Evolutionary conservation across 192 early-diverging fungal genomes (phyloP), one percentile per base, ranked within the genome.

Genomic region (Umbelopsis isabellina): DNA sequence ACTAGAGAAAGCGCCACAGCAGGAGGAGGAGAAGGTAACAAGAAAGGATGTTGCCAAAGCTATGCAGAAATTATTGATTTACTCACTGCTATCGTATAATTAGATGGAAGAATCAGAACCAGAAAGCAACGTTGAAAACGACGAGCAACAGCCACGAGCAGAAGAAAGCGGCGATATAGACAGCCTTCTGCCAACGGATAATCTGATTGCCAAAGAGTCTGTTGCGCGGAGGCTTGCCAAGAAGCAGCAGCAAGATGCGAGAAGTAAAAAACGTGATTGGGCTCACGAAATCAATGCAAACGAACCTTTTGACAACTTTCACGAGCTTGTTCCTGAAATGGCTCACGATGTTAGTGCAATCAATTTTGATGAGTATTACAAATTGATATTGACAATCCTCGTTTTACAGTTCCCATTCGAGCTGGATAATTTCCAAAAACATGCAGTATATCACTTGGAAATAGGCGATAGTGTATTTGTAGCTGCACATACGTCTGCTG

Each of bases 401-500:
- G 46, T 20, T 44, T 37, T 22, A n/a, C 74, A 90, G 79, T 99
- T 90, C 74, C 91, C 93, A 6, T 99, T 98, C 68, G 96, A 98
- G 79, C 87, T 99, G 25, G 96, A 99, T 75, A 87, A 91, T 25
- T 99, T 99, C 79, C 98, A 99, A 77, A 98, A 97, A 77, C 89
- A 90, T 46, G 98, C 98, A 0, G 93, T 99, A 3, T 97, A 96
- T 76, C 95, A 95, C 78, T 80, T 99, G 51, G 98, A 99, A 80
- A 91, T 87, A 58, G 94, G 94, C 20, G 95, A 98, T 64, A 94
- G 90, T 23, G 96, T 99, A 18, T 99, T 99, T 84, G 91, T 99
- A 13, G 98, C 98, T 0, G 98, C 98, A 1, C 98, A 99, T 70
- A 99, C 98, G 1, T 96, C 94, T 41, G 96, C 98, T 2, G 98